Conservation (phyloP, 2,329 filamentous ascomycete genomes). For the Chaetomium sp. region DNA sequence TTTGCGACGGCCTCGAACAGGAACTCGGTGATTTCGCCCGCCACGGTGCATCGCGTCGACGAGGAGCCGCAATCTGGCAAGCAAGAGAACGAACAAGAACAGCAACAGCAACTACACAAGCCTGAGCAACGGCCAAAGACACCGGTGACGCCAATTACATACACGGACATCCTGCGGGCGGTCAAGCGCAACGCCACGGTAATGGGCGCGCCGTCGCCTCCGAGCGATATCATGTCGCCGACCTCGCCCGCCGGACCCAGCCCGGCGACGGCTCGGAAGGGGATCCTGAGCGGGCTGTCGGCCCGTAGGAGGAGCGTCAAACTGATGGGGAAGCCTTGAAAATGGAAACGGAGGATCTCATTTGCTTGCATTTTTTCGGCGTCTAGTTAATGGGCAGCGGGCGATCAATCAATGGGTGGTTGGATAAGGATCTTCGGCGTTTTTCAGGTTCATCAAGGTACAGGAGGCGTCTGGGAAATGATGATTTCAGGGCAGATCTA, state of each 20-base stretch:
- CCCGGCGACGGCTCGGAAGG: slow-evolving; percentile 24
- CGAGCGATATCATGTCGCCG: slow-evolving; percentile 31
- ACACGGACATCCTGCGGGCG: slow-evolving; percentile 51
- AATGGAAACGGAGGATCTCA: not conserved
- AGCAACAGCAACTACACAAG: slow-evolving; percentile 31
- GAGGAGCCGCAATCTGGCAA: slow-evolving; percentile 23
- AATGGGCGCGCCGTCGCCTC: slow-evolving; percentile 31
- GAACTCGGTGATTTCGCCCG: slow-evolving; percentile 2
- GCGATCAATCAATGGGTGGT: not conserved
- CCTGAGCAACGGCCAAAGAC: slow-evolving; percentile 30
- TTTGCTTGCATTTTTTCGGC: slow-evolving; percentile 7
- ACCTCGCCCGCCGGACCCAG: slow-evolving; percentile 19
- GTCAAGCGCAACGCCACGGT: slow-evolving; percentile 48
- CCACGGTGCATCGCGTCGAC: slow-evolving; percentile 1
- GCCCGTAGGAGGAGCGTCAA: slow-evolving; percentile 37
- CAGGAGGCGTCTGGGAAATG: slow-evolving; percentile 6
- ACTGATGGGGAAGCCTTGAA: slow-evolving; percentile 28
- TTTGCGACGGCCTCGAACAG: not conserved
- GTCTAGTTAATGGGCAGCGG: not conserved
- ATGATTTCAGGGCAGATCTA: not conserved
- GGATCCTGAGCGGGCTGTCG: slow-evolving; percentile 36
- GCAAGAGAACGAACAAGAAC: not conserved
- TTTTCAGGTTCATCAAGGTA: not conserved
- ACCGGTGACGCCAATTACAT: slow-evolving; percentile 45
- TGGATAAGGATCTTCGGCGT: slow-evolving; percentile 12